phyloP scores from a whole-genome alignment of 1,139 yeast genomes.

The Fermentozyma sake region DNA sequence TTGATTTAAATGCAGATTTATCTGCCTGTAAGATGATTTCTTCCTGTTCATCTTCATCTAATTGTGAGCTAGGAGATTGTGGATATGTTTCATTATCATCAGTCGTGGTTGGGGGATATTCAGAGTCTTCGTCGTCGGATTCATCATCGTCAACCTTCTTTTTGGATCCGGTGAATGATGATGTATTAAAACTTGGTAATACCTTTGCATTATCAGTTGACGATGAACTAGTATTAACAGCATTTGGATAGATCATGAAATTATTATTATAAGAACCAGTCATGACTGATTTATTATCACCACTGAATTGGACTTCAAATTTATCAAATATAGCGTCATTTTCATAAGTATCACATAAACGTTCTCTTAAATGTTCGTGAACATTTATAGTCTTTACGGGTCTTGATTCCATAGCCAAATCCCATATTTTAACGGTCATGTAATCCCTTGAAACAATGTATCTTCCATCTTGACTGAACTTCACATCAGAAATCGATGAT shows the following conservation, averaged over 20 bases:
- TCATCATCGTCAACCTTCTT: constrained; percentile 31
- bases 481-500: constrained; percentile 88
- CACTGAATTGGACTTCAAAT: constrained; percentile 93
- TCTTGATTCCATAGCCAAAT: constrained; percentile 91
- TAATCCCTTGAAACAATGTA: constrained; percentile 95
- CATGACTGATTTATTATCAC: constrained; percentile 90
- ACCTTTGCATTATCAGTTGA: constrained; percentile 9
- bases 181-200: constrained; percentile 15
- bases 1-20: constrained; percentile 88
- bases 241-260: constrained; percentile 94
- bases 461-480: constrained; percentile 88
- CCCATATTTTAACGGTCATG: constrained; percentile 98
- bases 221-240: constrained; percentile 30
- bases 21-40: constrained; percentile 91
- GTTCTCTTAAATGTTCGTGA: constrained; percentile 90
- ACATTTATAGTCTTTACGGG: constrained; percentile 93
- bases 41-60: constrained; percentile 61
- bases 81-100: constrained; percentile 22
- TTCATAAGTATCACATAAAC: constrained; percentile 95
- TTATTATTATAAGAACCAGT: constrained; percentile 97
- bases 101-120: constrained; percentile 24
- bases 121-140: constrained; percentile 40
- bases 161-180: constrained; percentile 14
- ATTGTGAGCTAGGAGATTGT: constrained; percentile 33
- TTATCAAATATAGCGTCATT: constrained; percentile 98